Conservation (phyloP, 495 filamentous ascomycete genomes). For the Thermochaetoides thermophila region DNA sequence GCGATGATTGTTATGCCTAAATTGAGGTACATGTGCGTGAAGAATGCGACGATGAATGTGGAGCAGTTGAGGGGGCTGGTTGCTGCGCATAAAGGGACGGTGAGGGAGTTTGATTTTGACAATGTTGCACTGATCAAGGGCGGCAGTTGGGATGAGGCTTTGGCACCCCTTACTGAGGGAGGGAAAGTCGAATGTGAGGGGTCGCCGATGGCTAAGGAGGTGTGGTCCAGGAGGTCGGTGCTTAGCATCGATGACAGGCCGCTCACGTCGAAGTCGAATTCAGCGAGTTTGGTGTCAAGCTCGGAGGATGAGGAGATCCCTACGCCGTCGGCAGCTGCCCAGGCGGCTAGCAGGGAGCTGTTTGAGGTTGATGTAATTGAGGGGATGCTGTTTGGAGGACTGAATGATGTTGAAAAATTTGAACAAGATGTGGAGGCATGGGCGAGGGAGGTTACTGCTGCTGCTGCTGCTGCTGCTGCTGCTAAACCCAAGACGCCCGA, state of each 20-base stretch:
- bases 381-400: constrained; percentile 18
- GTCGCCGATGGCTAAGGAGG: constrained; percentile 12
- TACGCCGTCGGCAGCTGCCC: constrained; percentile 27
- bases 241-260: constrained; percentile 11
- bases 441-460: constrained; percentile 36
- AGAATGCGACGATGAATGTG: constrained; percentile 52
- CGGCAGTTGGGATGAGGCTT: constrained; percentile 62
- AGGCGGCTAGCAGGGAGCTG: constrained; percentile 25
- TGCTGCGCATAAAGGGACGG: constrained; percentile 40
- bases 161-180: constrained; percentile 43
- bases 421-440: constrained; percentile 29
- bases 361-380: constrained; percentile 29
- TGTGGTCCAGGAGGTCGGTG: constrained; percentile 29
- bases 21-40: constrained; percentile 47
- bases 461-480: constrained; percentile 11
- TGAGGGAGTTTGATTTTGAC: constrained; percentile 59
- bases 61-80: constrained; percentile 50
- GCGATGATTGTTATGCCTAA: constrained; percentile 40
- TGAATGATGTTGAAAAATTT: constrained; percentile 20
- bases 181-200: too few species aligned
- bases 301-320: constrained; percentile 18
- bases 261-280: constrained; percentile 11
- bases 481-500: constrained; percentile 11
- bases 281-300: constrained; percentile 12
- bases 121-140: constrained; percentile 43